Evolutionary conservation across 441 rosid genomes (phyloP), one percentile per base, ranked within the genome.

Genomic region (Gossypium gossypioides): DNA sequence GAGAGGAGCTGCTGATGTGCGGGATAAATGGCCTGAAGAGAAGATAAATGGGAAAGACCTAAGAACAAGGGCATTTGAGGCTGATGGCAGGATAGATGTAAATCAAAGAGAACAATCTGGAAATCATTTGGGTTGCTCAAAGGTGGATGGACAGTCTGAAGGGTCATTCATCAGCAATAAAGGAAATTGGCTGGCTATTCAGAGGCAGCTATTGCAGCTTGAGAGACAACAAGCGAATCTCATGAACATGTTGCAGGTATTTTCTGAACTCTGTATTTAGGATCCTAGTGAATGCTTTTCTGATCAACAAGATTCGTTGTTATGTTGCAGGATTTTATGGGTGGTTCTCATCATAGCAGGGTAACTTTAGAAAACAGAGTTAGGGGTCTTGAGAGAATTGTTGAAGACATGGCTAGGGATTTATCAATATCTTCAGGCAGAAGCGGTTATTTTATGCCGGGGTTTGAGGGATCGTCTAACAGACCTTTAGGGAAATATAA

Each of bases 341-440:
- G 99, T 55, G 97, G 98, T 37, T 96, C 99, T 78, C 97, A 89
- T 80, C 83, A 90, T 79, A 88, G 94, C 88, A 96, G 93, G 96
- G 75, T 90, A 71, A 91, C 97, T 24, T 79, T 96, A 76, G 97
- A 96, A 78, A 86, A 89, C 82, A 88, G 99, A 76, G 97, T 96
- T 56, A 88, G 94, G 82, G 98, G 94, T 73, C 96, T 96, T 73
- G 99, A 93, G 86, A 89, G 97, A 87, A 83, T 88, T 78, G 93
- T 96, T 68, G 96, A 96, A 85, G 96, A 88, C 76, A 90, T 96
- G 97, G 98, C 91, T 5, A 83, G 86, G 74, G 96, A 93, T 85
- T 86, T 96, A 74, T 86, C 98, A 21, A 75, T 92, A 74, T 91
- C 99, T 75, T 86, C 97, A 16, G 86, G 92, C 50, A 84, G 96